These are phyloP conservation scores for Centrapalus pauciflorus DNA, from an alignment of 129 eudicot species.

Conservation along the genomic window DNA sequence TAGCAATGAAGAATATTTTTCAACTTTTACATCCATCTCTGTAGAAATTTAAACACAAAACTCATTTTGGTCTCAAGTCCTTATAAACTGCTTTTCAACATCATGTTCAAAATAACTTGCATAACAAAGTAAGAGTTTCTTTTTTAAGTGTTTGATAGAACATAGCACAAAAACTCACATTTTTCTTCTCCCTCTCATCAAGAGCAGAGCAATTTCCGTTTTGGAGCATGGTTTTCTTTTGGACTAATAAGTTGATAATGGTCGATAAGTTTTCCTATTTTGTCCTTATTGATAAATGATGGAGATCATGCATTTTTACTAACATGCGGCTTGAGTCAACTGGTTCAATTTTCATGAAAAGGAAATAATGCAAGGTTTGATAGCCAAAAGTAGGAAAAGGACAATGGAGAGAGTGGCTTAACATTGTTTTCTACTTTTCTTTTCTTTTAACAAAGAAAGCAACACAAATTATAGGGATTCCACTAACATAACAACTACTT, in stretches of 20 bases:
- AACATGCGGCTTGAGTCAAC: not conserved
- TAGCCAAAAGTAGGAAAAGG: not conserved
- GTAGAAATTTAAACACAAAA: not conserved
- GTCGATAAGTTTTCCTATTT: not conserved
- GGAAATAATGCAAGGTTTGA: slow-evolving; percentile 4
- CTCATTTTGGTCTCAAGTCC: not conserved
- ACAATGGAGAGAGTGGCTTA: not conserved
- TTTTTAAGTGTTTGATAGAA: not conserved
- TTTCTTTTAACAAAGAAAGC: not conserved
- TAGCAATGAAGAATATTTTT: not conserved
- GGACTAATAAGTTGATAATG: not conserved
- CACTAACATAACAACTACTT: slow-evolving; percentile 1
- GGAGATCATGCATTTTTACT: not conserved
- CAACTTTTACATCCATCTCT: not conserved
- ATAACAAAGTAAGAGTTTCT: not conserved
- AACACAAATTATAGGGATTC: not conserved
- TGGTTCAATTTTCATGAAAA: not conserved
- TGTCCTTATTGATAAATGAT: not conserved
- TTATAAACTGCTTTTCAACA: not conserved
- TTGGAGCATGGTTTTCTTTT: not conserved
- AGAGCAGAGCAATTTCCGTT: not conserved
- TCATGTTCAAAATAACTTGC: not conserved
- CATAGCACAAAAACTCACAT: not conserved
- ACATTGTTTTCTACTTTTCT: not conserved
- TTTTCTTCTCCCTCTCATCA: not conserved